Evolutionary conservation across 768 basidiomycete genomes (phyloP).

Genomic region (Clathrus columnatus): DNA sequence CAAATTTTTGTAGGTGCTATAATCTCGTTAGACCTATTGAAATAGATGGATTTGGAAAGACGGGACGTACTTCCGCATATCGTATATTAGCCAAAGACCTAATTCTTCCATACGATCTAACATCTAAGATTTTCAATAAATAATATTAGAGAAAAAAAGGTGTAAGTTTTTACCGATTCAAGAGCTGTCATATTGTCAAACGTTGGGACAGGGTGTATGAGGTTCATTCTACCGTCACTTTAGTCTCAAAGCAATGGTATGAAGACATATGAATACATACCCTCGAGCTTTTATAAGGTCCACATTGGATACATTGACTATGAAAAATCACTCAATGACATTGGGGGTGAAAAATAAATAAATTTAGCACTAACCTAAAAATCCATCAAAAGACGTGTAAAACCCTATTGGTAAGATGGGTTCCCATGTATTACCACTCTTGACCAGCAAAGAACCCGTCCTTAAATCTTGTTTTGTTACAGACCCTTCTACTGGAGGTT

Average conservation of each 20-base stretch:
- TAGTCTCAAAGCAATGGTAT: neutral
- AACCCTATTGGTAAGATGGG: slow-evolving; percentile 62
- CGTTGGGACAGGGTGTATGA: slow-evolving; percentile 62
- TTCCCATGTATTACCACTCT: slow-evolving; percentile 26
- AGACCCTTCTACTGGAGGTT: slow-evolving; percentile 35
- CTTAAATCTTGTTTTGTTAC: slow-evolving; percentile 59
- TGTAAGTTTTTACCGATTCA: slow-evolving; percentile 29
- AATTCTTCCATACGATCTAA: slow-evolving; percentile 66
- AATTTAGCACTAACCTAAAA: slow-evolving; percentile 26
- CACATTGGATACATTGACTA: slow-evolving; percentile 46
- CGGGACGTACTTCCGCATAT: slow-evolving; percentile 55
- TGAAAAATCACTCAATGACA: slow-evolving; percentile 24
- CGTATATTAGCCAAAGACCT: slow-evolving; percentile 69
- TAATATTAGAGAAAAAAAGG: neutral
- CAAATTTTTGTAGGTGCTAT: slow-evolving; percentile 9
- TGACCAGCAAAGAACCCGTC: slow-evolving; percentile 47
- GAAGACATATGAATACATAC: slow-evolving; percentile 17
- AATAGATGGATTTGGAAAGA: neutral
- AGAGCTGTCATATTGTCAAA: slow-evolving; percentile 54
- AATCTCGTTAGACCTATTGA: neutral
- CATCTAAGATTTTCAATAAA: neutral
- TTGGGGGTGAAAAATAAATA: neutral
- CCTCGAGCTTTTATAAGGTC: slow-evolving; percentile 53
- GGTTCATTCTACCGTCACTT: slow-evolving; percentile 24
- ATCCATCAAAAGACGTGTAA: slow-evolving; percentile 53